phyloP scores from a whole-genome alignment of 2,329 filamentous ascomycete genomes.

The Colletotrichum salicis region DNA sequence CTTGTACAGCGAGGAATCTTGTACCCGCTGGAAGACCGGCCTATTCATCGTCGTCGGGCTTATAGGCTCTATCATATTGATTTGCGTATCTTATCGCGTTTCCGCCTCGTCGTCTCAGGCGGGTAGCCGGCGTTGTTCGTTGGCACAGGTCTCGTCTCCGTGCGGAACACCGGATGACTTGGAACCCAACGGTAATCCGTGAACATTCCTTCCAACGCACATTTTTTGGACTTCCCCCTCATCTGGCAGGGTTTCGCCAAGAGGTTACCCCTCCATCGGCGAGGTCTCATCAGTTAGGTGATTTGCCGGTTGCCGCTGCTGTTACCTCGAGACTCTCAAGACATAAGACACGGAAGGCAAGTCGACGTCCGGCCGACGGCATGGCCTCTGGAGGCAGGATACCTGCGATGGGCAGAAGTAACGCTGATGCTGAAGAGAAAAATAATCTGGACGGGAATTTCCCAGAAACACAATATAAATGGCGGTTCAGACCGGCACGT shows the following conservation, averaged over 20 bases:
- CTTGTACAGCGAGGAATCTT: background rate
- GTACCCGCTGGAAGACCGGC: background rate
- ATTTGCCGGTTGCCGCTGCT: background rate
- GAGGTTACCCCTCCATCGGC: slow-evolving; percentile 10
- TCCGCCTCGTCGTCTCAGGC: background rate
- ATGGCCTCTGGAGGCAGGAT: background rate
- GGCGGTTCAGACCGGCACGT: background rate
- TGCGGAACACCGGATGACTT: background rate
- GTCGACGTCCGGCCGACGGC: background rate
- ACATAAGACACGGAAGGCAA: background rate
- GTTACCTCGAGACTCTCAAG: background rate
- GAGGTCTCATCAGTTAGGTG: background rate
- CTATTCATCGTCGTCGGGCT: background rate
- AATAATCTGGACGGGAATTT: background rate
- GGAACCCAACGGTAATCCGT: background rate
- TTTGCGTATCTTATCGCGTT: background rate
- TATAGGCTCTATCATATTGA: slow-evolving; percentile 6
- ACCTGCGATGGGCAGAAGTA: background rate
- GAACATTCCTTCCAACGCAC: background rate
- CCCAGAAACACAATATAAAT: background rate
- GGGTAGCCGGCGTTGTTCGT: background rate
- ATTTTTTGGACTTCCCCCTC: background rate
- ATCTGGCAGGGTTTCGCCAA: slow-evolving; percentile 13
- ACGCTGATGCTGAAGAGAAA: background rate
- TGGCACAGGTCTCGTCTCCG: background rate